A percentile compares a stretch with the other conserved stretches of the same genome.
These are phyloP conservation scores for Hericium rajendrae DNA, from an alignment of 768 basidiomycete genomes.

Conservation along the genomic window DNA sequence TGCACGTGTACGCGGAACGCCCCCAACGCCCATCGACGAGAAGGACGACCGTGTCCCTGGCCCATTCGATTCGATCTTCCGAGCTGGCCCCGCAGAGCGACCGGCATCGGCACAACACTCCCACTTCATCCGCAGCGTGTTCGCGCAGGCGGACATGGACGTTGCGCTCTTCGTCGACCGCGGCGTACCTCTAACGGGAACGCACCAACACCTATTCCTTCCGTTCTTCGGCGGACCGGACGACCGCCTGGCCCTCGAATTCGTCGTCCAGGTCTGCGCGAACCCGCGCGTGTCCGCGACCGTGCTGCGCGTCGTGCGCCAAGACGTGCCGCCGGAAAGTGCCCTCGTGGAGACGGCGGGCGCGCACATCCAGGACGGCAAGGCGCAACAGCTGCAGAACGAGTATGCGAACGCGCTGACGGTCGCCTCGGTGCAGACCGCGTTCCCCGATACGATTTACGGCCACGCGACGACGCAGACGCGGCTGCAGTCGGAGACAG, in stretches of 20 bases:
- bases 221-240: conserved; percentile 95
- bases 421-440: conserved; percentile 30
- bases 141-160: conserved; percentile 59
- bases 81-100: conserved; percentile 22
- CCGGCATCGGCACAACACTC: conserved; percentile 56
- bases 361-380: conserved; percentile 12
- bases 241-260: conserved; percentile 76
- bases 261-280: conserved; percentile 76
- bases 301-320: conserved; percentile 55
- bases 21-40: neutral
- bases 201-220: conserved; percentile 59
- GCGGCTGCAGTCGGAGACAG: conserved; percentile 70
- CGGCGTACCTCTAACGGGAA: conserved; percentile 22
- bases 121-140: conserved; percentile 76
- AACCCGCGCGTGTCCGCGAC: conserved; percentile 64
- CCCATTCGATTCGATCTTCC: conserved; percentile 69
- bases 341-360: conserved; percentile 3
- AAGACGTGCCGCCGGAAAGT: conserved; percentile 23
- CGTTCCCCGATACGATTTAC: conserved; percentile 63
- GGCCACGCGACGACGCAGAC: conserved; percentile 53
- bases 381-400: conserved; percentile 13
- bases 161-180: conserved; percentile 81
- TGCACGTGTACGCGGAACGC: conserved; percentile 10
- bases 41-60: neutral
- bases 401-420: conserved; percentile 24